These are phyloP conservation scores for Mollisiaceae sp. DNA, from an alignment of 2,329 filamentous ascomycete species.

Conservation along the genomic window DNA sequence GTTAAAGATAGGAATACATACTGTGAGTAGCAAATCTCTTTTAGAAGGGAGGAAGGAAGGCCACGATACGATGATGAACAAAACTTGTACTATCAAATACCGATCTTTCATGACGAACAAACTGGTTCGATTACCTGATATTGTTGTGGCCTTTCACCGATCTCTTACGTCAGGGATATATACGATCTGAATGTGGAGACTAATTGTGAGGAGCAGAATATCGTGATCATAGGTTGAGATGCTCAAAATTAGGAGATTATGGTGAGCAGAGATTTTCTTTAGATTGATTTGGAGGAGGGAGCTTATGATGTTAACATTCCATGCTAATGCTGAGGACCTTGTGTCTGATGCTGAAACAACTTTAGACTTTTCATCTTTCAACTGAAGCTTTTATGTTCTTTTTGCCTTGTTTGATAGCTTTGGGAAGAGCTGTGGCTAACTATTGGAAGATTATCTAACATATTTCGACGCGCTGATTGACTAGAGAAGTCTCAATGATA, in stretches of 20 bases:
- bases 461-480: no score
- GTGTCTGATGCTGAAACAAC: slow-evolving; percentile 65
- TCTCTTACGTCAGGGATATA: not conserved
- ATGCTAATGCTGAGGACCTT: slow-evolving; percentile 75
- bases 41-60: not conserved
- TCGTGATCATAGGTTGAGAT: not conserved
- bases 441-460: not conserved
- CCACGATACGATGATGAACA: slow-evolving; percentile 47
- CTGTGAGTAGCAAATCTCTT: slow-evolving; percentile 35
- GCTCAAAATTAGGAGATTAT: not conserved
- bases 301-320: slow-evolving; percentile 75
- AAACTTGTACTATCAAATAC: slow-evolving; percentile 53
- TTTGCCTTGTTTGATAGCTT: not conserved
- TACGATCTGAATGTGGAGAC: not conserved
- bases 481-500: no score
- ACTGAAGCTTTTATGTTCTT: slow-evolving; percentile 51
- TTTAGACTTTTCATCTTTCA: slow-evolving; percentile 85
- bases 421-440: not conserved
- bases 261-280: slow-evolving; percentile 19
- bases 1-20: slow-evolving; percentile 6
- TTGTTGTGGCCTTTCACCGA: slow-evolving; percentile 17
- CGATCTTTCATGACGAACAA: slow-evolving; percentile 45
- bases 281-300: not conserved
- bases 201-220: slow-evolving; percentile 16
- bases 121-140: slow-evolving; percentile 47